Conservation (phyloP, 176 grass and related monocot genomes). For the Oryza australiensis region DNA sequence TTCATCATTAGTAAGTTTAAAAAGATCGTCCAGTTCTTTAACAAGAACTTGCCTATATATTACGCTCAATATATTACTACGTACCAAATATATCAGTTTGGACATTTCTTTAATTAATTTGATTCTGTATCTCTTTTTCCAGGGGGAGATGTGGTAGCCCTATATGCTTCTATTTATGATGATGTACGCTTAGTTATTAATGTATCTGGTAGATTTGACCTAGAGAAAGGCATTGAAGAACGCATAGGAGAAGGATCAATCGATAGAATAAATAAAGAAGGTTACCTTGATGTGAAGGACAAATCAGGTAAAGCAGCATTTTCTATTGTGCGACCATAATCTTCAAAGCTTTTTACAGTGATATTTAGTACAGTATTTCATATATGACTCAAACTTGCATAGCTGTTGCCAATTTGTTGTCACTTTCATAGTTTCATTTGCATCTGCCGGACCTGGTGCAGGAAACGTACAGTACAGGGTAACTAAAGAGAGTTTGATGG, state of each 20-base stretch:
- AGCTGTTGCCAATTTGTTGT: background rate
- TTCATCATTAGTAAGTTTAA: background rate
- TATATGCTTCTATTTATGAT: constrained; percentile 62
- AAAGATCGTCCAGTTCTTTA: background rate
- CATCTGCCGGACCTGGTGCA: constrained; percentile 7
- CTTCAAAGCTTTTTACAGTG: background rate
- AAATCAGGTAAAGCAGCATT: constrained; percentile 40
- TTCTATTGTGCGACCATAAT: background rate
- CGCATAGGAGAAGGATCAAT: constrained; percentile 49
- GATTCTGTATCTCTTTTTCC: background rate
- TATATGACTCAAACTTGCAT: background rate
- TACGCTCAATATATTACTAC: background rate
- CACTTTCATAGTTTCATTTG: background rate
- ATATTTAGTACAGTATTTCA: background rate
- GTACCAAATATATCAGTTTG: background rate
- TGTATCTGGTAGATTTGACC: constrained; percentile 58
- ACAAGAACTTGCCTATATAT: background rate
- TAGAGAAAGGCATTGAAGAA: constrained; percentile 57
- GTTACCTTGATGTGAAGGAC: constrained; percentile 60
- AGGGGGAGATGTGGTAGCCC: constrained; percentile 62
- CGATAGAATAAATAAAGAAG: constrained; percentile 54
- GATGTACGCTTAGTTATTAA: constrained; percentile 60
- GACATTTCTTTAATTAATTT: background rate
- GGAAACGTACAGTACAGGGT: constrained; percentile 41
- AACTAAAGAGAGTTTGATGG: constrained; percentile 63